Conservation (phyloP, 768 basidiomycete genomes). For the Podaxis carcinomalis region DNA sequence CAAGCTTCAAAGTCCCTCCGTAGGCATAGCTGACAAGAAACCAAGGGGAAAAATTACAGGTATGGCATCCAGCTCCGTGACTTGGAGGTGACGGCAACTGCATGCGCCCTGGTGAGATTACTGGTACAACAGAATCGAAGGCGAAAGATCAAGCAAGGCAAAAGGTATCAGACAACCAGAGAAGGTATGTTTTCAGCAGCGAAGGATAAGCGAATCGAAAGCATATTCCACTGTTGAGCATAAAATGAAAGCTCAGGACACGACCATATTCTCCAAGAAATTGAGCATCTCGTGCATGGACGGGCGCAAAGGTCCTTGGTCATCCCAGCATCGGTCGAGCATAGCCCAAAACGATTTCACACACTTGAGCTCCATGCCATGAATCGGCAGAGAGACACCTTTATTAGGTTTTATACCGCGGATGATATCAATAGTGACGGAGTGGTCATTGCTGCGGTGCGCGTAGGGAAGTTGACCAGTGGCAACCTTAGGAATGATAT, state of each 20-base stretch:
- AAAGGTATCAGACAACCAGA: background rate
- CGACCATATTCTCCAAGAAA: conserved; percentile 24
- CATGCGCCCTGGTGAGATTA: too few relatives aligned
- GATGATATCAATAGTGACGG: conserved; percentile 52
- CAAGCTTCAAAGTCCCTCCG: background rate
- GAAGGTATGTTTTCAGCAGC: background rate
- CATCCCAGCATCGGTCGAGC: conserved; percentile 43
- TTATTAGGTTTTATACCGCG: conserved; percentile 45
- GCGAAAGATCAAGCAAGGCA: background rate
- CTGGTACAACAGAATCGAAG: background rate
- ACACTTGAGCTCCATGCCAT: conserved; percentile 20
- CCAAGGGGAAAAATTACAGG: background rate
- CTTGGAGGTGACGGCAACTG: too few relatives aligned
- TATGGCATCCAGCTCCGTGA: background rate
- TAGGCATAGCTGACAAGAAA: background rate
- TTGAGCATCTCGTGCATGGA: conserved; percentile 36
- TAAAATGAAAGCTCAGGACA: background rate
- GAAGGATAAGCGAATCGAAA: background rate
- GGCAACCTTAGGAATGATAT: conserved; percentile 32
- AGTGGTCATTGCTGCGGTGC: conserved; percentile 49
- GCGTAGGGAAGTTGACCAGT: conserved; percentile 50
- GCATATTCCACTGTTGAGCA: background rate
- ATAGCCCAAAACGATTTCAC: conserved; percentile 36
- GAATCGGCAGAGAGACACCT: conserved; percentile 24
- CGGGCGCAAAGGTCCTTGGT: conserved; percentile 32